Conservation (phyloP, 164 flowering plant species). For the Vitis rupestris region DNA sequence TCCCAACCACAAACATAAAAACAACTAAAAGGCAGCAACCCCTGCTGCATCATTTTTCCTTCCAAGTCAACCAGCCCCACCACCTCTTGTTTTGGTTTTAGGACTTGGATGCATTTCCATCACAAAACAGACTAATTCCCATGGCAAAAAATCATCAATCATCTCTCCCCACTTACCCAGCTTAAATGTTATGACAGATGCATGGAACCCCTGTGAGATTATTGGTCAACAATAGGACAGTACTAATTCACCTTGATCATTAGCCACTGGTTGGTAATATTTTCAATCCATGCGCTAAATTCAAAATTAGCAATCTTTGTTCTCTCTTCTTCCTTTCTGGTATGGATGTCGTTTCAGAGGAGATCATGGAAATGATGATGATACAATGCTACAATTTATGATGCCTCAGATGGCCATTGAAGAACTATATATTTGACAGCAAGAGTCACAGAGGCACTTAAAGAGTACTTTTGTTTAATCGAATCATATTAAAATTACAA, state of each 20-base stretch:
- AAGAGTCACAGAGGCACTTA: no score
- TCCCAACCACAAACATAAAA: background rate
- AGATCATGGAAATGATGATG: background rate
- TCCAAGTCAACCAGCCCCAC: slow-evolving; percentile 1
- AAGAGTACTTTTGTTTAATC: no score
- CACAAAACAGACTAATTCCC: background rate
- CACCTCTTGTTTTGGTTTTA: background rate
- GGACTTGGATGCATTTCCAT: background rate
- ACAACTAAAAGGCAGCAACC: background rate
- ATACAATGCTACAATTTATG: background rate
- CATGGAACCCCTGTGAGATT: no score
- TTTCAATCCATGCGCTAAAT: no score
- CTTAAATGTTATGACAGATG: no score
- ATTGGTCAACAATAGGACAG: no score
- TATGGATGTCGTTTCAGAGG: background rate
- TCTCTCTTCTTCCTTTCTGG: background rate
- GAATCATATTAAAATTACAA: no score
- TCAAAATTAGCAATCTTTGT: background rate
- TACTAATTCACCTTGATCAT: no score
- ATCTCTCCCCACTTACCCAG: background rate
- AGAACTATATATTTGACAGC: no score
- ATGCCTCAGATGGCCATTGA: no score
- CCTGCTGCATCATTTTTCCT: background rate
- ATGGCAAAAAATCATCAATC: background rate
- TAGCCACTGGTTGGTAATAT: no score